Evolutionary conservation across 2,329 filamentous ascomycete genomes (phyloP).

Genomic region (Ceratocystis colombiana): DNA sequence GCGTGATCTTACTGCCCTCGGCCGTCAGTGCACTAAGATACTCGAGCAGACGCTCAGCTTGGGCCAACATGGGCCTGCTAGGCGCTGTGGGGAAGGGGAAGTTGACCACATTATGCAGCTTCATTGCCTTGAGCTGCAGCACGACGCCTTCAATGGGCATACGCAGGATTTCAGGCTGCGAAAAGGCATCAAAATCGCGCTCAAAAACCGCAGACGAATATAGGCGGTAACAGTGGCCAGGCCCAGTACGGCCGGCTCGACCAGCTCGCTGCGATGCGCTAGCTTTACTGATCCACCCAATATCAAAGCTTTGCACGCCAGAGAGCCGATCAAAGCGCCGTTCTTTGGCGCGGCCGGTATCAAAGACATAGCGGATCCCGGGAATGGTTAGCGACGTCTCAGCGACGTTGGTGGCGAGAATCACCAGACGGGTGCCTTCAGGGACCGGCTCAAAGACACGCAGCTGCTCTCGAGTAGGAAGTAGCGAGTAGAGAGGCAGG

Average conservation of each 20-base stretch:
- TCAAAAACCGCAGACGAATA: constrained; percentile 94
- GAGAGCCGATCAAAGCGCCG: constrained; percentile 78
- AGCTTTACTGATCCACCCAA: constrained; percentile 96
- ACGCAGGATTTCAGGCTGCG: constrained; percentile 76
- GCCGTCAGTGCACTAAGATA: constrained; percentile 72
- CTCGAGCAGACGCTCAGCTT: constrained; percentile 74
- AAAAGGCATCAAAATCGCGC: constrained; percentile 75
- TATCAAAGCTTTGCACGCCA: constrained; percentile 88
- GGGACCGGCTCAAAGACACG: constrained; percentile 79
- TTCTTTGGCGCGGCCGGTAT: constrained; percentile 86
- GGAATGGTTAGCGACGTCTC: constrained; percentile 97
- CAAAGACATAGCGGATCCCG: constrained; percentile 89
- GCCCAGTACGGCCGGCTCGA: constrained; percentile 88
- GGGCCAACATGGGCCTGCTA: constrained; percentile 61
- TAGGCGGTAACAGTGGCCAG: constrained; percentile 87
- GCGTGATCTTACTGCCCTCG: constrained; percentile 60
- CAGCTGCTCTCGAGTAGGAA: constrained; percentile 84
- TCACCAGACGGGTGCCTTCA: constrained; percentile 71
- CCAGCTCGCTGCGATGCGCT: constrained; percentile 85
- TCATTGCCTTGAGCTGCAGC: constrained; percentile 89
- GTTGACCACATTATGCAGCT: constrained; percentile 76
- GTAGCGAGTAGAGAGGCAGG: constrained; percentile 83
- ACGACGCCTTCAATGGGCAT: constrained; percentile 91
- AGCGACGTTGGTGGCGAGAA: constrained; percentile 90
- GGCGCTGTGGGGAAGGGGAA: constrained; percentile 95